Evolutionary conservation across 306 rosid genomes (phyloP).

Genomic region (Comarum palustre): DNA sequence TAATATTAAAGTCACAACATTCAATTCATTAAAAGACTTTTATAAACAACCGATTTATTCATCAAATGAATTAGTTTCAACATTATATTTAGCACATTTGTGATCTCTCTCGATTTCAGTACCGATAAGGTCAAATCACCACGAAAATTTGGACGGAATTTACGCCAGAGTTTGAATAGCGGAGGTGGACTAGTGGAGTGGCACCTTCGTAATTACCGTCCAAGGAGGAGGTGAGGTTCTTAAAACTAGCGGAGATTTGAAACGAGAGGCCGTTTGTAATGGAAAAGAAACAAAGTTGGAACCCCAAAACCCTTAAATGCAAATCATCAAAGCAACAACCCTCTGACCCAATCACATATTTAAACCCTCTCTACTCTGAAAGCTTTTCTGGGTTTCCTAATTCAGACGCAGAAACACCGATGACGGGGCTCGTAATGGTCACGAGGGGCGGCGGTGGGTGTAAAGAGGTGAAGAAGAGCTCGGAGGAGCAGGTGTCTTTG

Average conservation of each 20-base stretch:
- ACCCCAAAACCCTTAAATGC: slow-evolving; percentile 34
- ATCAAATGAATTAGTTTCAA: too few species aligned
- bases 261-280: slow-evolving; percentile 71
- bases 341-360: slow-evolving; percentile 11
- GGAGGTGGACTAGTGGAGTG: not conserved
- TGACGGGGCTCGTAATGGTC: slow-evolving; percentile 75
- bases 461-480: slow-evolving; percentile 28
- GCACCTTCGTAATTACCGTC: slow-evolving; percentile 24
- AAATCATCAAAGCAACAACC: slow-evolving; percentile 11
- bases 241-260: slow-evolving; percentile 36
- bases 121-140: not conserved
- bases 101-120: not conserved
- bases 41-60: too few species aligned
- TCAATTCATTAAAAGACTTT: too few species aligned
- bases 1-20: too few species aligned
- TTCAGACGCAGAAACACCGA: slow-evolving; percentile 10
- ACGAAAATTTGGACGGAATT: not conserved
- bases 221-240: slow-evolving; percentile 6
- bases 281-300: slow-evolving; percentile 15
- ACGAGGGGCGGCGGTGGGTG: slow-evolving; percentile 52
- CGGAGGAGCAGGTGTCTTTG: slow-evolving; percentile 53
- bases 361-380: not conserved
- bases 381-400: not conserved
- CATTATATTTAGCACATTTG: too few species aligned
- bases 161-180: not conserved